phyloP scores from a whole-genome alignment of 129 eudicot species.

The Chrysanthemum lavandulifolium region DNA sequence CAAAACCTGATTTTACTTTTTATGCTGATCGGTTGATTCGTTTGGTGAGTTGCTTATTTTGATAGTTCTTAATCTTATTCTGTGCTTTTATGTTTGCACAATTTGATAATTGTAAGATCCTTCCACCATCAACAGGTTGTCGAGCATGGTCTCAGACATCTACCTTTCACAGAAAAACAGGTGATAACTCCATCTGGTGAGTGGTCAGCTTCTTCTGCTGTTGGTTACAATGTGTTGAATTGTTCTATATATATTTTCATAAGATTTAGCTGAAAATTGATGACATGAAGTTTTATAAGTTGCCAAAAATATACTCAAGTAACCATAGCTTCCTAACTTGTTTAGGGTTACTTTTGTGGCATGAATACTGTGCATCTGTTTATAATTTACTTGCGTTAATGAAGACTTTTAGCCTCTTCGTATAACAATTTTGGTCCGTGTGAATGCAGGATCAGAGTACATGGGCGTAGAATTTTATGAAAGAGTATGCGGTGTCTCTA shows the following conservation, averaged over 20 bases:
- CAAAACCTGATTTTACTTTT: constrained; percentile 92
- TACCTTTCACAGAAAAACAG: constrained; percentile 97
- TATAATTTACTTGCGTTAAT: not conserved
- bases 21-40: constrained; percentile 91
- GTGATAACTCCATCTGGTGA: constrained; percentile 98
- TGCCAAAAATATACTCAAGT: too few species aligned
- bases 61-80: not conserved
- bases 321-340: too few species aligned
- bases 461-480: constrained; percentile 96
- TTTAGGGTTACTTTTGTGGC: too few species aligned
- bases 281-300: not conserved
- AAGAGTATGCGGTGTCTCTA: constrained; percentile 97
- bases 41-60: constrained; percentile 58
- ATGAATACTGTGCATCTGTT: too few species aligned
- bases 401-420: constrained; percentile 2
- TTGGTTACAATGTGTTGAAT: too few species aligned
- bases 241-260: too few species aligned
- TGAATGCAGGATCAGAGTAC: constrained; percentile 75
- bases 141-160: constrained; percentile 97
- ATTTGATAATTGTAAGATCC: not conserved
- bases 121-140: constrained; percentile 58
- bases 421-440: constrained; percentile 14
- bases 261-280: too few species aligned
- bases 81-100: constrained; percentile 6
- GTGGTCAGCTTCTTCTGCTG: constrained; percentile 55